Conservation (phyloP, 2,329 filamentous ascomycete genomes). For the Neonectria neomacrospora region DNA sequence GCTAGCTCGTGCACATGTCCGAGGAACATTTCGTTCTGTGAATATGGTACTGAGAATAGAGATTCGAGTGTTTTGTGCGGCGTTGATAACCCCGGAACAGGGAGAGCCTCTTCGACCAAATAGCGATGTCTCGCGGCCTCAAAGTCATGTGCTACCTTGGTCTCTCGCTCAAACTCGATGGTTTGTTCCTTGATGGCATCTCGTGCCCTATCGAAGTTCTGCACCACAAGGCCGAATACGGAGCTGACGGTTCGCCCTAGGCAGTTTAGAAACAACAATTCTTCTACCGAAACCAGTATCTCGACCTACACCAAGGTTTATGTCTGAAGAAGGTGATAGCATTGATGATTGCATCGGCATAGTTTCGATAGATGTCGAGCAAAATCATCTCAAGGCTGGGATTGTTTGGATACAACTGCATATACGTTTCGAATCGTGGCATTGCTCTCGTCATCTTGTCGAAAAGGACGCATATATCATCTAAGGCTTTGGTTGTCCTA, state of each 20-base stretch:
- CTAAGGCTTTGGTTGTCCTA: not conserved
- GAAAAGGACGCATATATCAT: not conserved
- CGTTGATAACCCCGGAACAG: not conserved
- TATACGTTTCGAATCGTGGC: conserved; percentile 1
- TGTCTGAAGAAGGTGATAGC: not conserved
- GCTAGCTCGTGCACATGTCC: not conserved
- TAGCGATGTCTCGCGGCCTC: not conserved
- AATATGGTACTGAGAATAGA: not conserved
- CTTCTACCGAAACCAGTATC: too few species aligned
- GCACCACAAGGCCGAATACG: not conserved
- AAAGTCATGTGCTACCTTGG: not conserved
- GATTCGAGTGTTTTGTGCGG: not conserved
- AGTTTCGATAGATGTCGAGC: conserved; percentile 4
- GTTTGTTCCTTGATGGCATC: not conserved
- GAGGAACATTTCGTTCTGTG: not conserved
- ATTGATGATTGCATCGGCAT: not conserved
- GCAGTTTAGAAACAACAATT: not conserved
- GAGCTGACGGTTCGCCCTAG: not conserved
- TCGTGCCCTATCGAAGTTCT: not conserved
- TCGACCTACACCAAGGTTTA: not conserved
- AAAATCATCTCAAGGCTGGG: not conserved
- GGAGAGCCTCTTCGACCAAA: not conserved
- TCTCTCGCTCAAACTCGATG: not conserved
- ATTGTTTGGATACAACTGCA: not conserved
- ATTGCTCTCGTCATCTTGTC: not conserved